phyloP scores from a whole-genome alignment of 352 stramenopile species.

The Globisporangium takayamanum region DNA sequence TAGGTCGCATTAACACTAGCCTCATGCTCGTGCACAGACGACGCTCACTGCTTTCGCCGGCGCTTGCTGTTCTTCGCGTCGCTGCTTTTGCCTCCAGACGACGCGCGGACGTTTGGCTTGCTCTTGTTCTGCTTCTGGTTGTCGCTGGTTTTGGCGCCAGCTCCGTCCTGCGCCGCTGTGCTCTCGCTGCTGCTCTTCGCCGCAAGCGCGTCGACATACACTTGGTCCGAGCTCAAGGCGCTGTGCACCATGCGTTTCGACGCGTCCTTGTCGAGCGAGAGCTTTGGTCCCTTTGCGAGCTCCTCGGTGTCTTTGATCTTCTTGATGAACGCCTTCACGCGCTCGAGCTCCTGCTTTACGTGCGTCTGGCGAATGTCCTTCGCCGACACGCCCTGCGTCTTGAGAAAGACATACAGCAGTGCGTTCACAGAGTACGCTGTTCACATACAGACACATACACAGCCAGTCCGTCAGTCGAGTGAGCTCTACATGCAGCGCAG shows the following conservation, averaged over 20 bases:
- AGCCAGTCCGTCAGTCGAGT: neutral
- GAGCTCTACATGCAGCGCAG: neutral
- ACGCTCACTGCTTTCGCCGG: conserved; percentile 13
- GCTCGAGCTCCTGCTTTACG: conserved; percentile 86
- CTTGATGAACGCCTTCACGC: conserved; percentile 84
- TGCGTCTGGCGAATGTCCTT: conserved; percentile 88
- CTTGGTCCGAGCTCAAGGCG: conserved; percentile 79
- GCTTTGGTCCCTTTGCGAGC: conserved; percentile 62
- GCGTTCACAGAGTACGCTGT: conserved; percentile 84
- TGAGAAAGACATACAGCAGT: conserved; percentile 83
- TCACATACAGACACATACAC: neutral
- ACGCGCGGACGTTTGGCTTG: conserved; percentile 23
- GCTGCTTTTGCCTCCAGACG: conserved; percentile 40
- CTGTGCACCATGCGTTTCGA: conserved; percentile 82
- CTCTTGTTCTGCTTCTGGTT: conserved; percentile 31
- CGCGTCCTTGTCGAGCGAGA: conserved; percentile 73
- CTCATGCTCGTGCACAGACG: neutral
- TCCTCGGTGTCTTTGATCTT: conserved; percentile 88
- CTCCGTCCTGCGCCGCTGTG: conserved; percentile 28
- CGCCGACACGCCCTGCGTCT: conserved; percentile 79
- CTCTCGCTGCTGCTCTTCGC: conserved; percentile 31
- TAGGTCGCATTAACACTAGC: neutral
- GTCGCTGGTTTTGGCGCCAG: conserved; percentile 16
- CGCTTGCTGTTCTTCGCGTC: conserved; percentile 38
- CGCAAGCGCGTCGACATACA: conserved; percentile 67